These are phyloP conservation scores for Reutealis trisperma DNA, from an alignment of 345 rosid species.

Conservation along the genomic window DNA sequence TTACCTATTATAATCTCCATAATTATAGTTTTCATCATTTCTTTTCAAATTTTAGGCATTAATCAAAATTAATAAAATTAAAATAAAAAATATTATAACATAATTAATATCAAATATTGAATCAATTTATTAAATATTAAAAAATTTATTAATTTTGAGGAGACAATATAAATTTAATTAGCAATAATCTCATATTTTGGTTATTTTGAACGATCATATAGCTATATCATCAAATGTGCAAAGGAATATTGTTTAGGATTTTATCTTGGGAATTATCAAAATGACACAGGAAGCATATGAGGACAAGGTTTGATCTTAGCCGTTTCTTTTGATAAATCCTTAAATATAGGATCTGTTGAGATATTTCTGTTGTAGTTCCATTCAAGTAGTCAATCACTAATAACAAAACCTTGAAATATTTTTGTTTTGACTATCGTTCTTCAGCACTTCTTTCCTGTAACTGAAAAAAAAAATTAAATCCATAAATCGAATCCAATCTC, in stretches of 20 bases:
- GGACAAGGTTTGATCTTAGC: not conserved
- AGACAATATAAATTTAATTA: not conserved
- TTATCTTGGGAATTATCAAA: no score
- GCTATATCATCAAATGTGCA: not conserved
- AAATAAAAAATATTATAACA: no score
- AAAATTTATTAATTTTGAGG: no score
- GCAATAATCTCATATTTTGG: not conserved
- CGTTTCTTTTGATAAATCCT: not conserved
- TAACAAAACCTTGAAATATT: not conserved
- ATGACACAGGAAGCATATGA: not conserved
- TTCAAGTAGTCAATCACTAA: not conserved
- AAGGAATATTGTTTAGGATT: not conserved
- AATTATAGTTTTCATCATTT: no score
- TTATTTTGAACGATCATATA: not conserved
- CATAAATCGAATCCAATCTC: conserved; percentile 10
- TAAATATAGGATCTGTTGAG: not conserved
- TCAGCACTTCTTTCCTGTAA: not conserved
- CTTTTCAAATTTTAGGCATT: no score
- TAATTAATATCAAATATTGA: no score
- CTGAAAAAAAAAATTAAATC: not conserved
- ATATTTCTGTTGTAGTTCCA: not conserved
- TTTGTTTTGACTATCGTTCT: not conserved
- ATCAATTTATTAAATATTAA: no score
- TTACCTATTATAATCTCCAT: no score
- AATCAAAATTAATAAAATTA: no score